Evolutionary conservation across 805 yeast species (phyloP), one percentile per base, ranked within the genome.

Genomic region (Candida awuae): DNA sequence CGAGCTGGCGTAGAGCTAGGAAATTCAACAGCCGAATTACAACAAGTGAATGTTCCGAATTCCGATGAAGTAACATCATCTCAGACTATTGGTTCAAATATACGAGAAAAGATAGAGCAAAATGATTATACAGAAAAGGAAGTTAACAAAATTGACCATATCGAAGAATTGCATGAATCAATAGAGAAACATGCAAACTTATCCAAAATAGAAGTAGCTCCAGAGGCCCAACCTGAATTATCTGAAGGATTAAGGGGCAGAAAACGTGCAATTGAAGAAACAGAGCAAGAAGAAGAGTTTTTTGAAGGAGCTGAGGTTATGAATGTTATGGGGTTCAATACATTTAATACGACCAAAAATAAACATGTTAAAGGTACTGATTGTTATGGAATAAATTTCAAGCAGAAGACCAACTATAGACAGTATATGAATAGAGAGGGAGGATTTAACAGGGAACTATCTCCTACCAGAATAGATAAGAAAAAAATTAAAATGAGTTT

Each of bases 351-450:
- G 2, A 75, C 83, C 6, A 77, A 77, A 52, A 71, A 75, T 30
- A 72, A 73, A 46, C 71, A 73, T 33, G 81, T 75, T 6, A 55
- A 55, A 27, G 77, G 75, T 2, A 56, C 69, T 3, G 63, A 65
- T 38, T 70, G 69, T 15, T 56, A 52, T 20, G 77, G 75, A 1
- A 61, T 63, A 0, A 59, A 56, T 2, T 60, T 59, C 40, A 59
- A 58, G 38, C 50, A 46, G 8, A 63, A 63, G 38, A 59, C 73
- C 0, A 67, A 67, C 29, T 76, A 72, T 50, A 62, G 82, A 49
- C 81, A 75, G 54, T 76, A 76, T 45, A 74, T 74, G 76, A 75
- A 75, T 51, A 58, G 79, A 40, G 64, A 56, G 12, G 71, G 70
- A 46, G 80, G 80, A 3, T 73, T 72, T 54, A 75, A 73, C 48